Base-by-base conservation (phyloP, 345 rosid genomes). In the Moricandia moricandioides region DNA sequence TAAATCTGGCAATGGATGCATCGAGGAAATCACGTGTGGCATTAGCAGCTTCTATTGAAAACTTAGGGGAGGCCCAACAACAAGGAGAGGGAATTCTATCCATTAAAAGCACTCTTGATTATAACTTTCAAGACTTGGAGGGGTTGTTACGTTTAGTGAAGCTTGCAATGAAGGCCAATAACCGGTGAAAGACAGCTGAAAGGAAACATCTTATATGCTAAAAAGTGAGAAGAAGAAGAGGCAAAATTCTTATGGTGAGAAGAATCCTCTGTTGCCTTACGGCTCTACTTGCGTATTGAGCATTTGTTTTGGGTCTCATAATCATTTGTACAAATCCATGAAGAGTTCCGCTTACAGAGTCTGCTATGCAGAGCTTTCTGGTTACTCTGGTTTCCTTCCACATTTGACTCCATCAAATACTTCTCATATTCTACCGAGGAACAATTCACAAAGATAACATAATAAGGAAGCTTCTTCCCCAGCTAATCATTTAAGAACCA, bases 1-100 rank as follows among this genome's bases (percentile, higher is more conserved):
- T 91, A 69, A 85, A 79, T 82, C 80, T 77, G 81, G 98, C 96
- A 33, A 88, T 95, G 96, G 98, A 92, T 79, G 99, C 99, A 74
- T 86, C 99, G 14, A 90, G 89, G 78, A 95, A 88, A 81, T 89
- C 97, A 35, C 85, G 77, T 58, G 73, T 59, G 74, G 89, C 99
- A 33, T 85, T 90, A 74, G 83, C 82, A 37, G 90, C 89, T 77
- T 91, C 86, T 75, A 83, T 71, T 74, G 77, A 60, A 26, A 82
- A 79, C 75, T 71, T 77, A 52, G 89, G 71, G 72, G 97, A 88
- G 70, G 81, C 75, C 73, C 89, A 80, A 55, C 52, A 69, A 33
- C 52, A 67, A 61, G 82, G 80, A 81, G 99, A 95, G 65, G 85
- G 82, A 74, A 75, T 90, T 65, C 65, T 81, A 66, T 86, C 90